Conservation (phyloP, 495 filamentous ascomycete genomes). For the Penicillium verhagenii region DNA sequence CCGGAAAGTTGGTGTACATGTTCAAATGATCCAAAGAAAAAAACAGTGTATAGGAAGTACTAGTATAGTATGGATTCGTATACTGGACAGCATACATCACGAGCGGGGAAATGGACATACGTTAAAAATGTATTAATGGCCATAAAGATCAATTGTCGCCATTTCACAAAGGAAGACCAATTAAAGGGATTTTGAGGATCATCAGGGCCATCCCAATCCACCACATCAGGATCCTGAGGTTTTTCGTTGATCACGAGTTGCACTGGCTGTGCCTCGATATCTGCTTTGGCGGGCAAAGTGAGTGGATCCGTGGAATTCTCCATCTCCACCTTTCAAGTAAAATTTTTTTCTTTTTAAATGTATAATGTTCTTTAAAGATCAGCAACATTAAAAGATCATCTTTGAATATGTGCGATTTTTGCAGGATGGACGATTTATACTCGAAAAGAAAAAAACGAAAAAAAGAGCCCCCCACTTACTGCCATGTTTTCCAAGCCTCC, state of each 20-base stretch:
- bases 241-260: not conserved
- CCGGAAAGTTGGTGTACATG: not conserved
- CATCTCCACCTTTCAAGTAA: not conserved
- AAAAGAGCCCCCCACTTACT: not conserved
- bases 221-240: slow-evolving; percentile 18
- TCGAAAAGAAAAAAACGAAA: not conserved
- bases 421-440: not conserved
- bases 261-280: slow-evolving; percentile 5
- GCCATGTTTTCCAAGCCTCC: not conserved
- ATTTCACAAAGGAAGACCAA: slow-evolving; percentile 54
- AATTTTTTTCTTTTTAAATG: no score
- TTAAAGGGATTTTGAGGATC: slow-evolving; percentile 61
- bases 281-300: not conserved
- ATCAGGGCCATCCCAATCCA: slow-evolving; percentile 54
- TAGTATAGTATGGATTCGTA: no score
- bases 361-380: no score
- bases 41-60: no score
- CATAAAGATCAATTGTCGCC: slow-evolving; percentile 43
- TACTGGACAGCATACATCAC: no score
- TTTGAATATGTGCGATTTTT: no score
- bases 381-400: no score
- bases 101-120: slow-evolving; percentile 33
- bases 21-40: no score
- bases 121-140: slow-evolving; percentile 58
- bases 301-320: not conserved